phyloP scores from a whole-genome alignment of 257 asterid genomes.

The Orobanche coerulescens region DNA sequence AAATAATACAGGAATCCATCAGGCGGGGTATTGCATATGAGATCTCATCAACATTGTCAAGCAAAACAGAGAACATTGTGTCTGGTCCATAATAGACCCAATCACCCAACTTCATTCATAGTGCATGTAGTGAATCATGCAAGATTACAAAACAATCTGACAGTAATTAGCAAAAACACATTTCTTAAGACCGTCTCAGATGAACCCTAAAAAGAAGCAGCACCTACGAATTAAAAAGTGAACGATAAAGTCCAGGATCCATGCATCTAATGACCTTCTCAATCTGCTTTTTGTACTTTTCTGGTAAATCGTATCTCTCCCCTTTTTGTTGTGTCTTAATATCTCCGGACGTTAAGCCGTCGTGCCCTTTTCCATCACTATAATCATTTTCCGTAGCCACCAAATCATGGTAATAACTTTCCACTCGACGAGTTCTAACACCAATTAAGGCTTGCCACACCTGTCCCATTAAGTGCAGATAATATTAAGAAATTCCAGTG shows the following conservation, averaged over 20 bases:
- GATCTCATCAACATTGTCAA: conserved; percentile 14
- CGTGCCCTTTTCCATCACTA: conserved; percentile 33
- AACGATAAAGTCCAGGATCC: conserved; percentile 91
- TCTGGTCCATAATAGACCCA: conserved; percentile 12
- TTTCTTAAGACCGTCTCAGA: conserved; percentile 47
- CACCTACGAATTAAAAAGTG: conserved; percentile 88
- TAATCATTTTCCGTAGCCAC: conserved; percentile 43
- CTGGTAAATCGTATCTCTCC: conserved; percentile 45
- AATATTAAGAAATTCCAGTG: conserved; percentile 14
- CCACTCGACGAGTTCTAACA: conserved; percentile 69
- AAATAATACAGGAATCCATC: conserved; percentile 17
- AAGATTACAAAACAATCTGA: conserved; percentile 22
- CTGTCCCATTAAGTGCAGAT: conserved; percentile 42
- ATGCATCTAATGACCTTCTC: conserved; percentile 99
- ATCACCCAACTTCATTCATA: background rate
- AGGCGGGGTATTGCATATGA: conserved; percentile 9
- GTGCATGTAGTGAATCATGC: conserved; percentile 19
- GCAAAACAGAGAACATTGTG: conserved; percentile 6
- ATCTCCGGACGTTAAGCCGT: conserved; percentile 27
- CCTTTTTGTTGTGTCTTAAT: conserved; percentile 23
- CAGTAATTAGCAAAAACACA: conserved; percentile 32
- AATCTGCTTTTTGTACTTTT: conserved; percentile 85
- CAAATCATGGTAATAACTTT: conserved; percentile 70
- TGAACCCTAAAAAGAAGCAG: conserved; percentile 88
- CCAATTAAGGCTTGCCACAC: conserved; percentile 97